Evolutionary conservation across 2,329 filamentous ascomycete genomes (phyloP), one percentile per base, ranked within the genome.

Genomic region (Lachnellula subtilissima): DNA sequence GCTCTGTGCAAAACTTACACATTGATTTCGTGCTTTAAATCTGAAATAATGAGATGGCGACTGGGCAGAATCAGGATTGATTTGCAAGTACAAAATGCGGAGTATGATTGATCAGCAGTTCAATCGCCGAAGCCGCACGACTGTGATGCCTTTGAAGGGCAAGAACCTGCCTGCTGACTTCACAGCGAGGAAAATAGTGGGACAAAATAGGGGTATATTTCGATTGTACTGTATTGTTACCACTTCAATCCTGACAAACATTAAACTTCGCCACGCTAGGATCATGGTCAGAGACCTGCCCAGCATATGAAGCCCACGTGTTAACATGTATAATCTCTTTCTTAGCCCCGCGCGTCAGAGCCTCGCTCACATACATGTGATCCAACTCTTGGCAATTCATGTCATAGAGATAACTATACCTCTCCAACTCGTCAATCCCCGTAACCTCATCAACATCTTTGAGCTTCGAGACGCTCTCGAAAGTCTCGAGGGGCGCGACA

Each of bases 321-420:
- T 88, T 89, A 51, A 89, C 74, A 72, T 89, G 87, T 25, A 89
- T 66, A 70, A 90, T 86, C 75, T 89, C 83, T 61, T 83, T 82
- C 64, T 75, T 70, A 15, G 76, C 71, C 37, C 67, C 68, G 4
- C 70, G 67, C 25, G 72, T 73, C 56, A 87, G 65, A 50, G 74
- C 74, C 25, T 77, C 74, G 66, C 82, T 87, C 55, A 63, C 55
- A 50, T 53, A 88, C 72, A 87, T 82, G 72, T 89, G 86, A 70
- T 89, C 87, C 17, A 90, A 75, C 66, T 85, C 78, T 74, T 89
- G 82, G 56, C 80, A 79, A 71, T 87, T 88, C 78, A 81, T 82
- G 61, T 87, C 86, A 59, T 80, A 89, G 1, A 86, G 72, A 69
- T 89, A 89, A 1, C 85, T 87, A 70, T 90, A 90, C 9, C 86